Percentiles rank a stretch among this genome's conserved stretches.
phyloP scores from a whole-genome alignment of 108 stramenopile genomes.

The Parietichytrium sp. region DNA sequence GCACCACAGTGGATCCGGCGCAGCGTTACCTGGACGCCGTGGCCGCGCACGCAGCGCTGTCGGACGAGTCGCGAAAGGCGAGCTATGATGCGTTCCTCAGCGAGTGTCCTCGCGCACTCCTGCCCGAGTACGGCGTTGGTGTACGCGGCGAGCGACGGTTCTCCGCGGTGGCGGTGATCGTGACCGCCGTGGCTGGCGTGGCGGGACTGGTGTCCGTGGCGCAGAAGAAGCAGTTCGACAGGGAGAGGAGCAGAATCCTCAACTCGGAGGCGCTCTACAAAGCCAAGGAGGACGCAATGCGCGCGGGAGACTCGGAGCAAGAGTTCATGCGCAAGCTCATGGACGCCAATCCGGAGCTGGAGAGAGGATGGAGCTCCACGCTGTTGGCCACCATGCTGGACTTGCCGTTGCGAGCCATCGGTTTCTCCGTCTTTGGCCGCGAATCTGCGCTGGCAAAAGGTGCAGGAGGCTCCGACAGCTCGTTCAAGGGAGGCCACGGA shows the following conservation, averaged over 20 bases:
- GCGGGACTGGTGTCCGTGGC: neutral
- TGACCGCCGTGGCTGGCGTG: neutral
- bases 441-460: neutral
- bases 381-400: neutral
- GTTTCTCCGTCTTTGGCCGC: neutral
- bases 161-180: neutral
- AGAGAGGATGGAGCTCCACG: neutral
- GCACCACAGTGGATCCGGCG: too few species aligned
- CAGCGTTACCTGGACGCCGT: neutral
- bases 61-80: neutral
- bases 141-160: too few species aligned
- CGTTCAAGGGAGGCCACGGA: too few species aligned
- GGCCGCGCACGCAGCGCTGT: neutral
- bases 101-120: neutral
- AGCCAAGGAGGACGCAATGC: neutral
- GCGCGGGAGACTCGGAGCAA: neutral
- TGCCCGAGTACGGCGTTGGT: conserved; percentile 4
- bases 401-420: neutral
- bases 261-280: neutral
- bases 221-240: neutral
- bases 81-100: neutral
- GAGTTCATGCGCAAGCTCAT: neutral
- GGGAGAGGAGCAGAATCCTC: neutral
- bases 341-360: conserved; percentile 12
- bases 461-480: too few species aligned